A percentile compares a stretch with the other conserved stretches of the same genome.
phyloP scores from a whole-genome alignment of 805 yeast genomes.

The fission yeast (Schizosaccharomyces pombe) region DNA sequence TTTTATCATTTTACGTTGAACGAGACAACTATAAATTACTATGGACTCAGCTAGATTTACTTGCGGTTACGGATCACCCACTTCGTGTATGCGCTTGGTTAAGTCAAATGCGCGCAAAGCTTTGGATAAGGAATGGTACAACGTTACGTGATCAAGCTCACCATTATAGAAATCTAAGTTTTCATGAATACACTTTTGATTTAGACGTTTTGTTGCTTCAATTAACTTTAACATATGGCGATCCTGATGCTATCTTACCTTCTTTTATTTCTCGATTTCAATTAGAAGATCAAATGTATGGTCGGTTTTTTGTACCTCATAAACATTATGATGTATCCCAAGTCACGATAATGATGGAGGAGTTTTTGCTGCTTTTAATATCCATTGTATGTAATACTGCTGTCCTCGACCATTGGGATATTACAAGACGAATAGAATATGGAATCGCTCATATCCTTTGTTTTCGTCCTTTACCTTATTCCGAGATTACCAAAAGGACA shows the following conservation, averaged over 20 bases:
- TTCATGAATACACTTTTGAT: constrained; percentile 61
- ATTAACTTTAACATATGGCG: constrained; percentile 27
- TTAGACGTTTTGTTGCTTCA: constrained; percentile 61
- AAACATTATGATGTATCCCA: constrained; percentile 16
- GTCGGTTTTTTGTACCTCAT: neutral
- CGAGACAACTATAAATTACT: neutral
- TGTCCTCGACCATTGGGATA: constrained; percentile 27
- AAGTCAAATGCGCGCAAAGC: constrained; percentile 68
- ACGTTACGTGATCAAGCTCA: constrained; percentile 58
- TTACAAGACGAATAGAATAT: constrained; percentile 19
- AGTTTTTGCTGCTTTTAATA: constrained; percentile 45
- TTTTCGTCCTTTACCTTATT: constrained; percentile 46
- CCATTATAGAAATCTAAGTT: constrained; percentile 51
- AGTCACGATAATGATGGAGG: constrained; percentile 50
- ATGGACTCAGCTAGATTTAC: neutral
- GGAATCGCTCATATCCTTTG: constrained; percentile 73
- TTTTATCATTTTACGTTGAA: neutral
- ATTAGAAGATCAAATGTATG: neutral
- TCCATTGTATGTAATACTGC: constrained; percentile 43
- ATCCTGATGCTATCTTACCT: constrained; percentile 32
- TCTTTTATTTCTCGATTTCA: constrained; percentile 35
- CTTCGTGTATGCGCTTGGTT: constrained; percentile 50
- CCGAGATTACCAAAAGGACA: constrained; percentile 40
- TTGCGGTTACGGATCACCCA: constrained; percentile 40
- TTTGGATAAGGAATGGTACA: constrained; percentile 87